Evolutionary conservation across 192 early-diverging fungal genomes (phyloP).

Genomic region (Podila minutissima): DNA sequence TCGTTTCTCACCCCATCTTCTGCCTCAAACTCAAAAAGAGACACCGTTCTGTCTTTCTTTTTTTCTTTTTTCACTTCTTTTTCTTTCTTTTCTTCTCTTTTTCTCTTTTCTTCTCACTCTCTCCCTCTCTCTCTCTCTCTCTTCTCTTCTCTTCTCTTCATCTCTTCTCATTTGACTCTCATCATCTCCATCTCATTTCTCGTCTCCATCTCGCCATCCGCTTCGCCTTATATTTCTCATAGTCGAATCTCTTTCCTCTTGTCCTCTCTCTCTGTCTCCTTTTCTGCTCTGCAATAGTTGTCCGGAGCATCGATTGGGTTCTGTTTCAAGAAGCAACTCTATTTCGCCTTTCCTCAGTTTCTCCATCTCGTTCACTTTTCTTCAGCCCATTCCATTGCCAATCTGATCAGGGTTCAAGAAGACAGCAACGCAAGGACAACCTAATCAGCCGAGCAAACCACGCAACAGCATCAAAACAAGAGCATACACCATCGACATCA

Average conservation of each 20-base stretch:
- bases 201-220: background rate
- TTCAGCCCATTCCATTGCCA: background rate
- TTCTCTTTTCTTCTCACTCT: background rate
- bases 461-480: no score
- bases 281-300: background rate
- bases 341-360: background rate
- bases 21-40: background rate
- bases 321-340: no score
- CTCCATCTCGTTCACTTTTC: background rate
- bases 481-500: no score
- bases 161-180: background rate
- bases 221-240: conserved; percentile 4
- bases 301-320: no score
- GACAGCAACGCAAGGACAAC: no score
- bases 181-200: conserved; percentile 1
- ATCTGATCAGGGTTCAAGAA: no score
- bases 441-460: no score
- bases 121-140: background rate
- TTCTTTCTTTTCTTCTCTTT: background rate
- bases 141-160: background rate
- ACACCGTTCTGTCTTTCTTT: conserved; percentile 2
- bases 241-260: conserved; percentile 1
- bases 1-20: background rate
- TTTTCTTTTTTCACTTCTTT: background rate
- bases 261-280: background rate